Percentiles rank a stretch among this genome's conserved stretches.
Evolutionary conservation across 306 rosid genomes (phyloP).

Genomic region (Fragaria iinumae): DNA sequence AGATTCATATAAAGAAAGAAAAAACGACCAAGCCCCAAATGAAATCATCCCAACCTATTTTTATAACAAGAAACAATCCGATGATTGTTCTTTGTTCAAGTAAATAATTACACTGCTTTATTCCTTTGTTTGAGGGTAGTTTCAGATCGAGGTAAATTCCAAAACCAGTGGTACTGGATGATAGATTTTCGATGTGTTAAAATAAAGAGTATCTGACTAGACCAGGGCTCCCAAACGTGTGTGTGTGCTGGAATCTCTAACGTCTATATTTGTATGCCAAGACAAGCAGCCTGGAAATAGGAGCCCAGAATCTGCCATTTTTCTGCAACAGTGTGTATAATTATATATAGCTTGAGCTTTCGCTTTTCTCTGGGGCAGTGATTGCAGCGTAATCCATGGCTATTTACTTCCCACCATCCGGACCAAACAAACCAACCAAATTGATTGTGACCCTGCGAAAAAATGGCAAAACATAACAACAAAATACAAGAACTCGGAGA

Average conservation of each 20-base stretch:
- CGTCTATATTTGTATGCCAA: constrained; percentile 33
- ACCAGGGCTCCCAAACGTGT: constrained; percentile 19
- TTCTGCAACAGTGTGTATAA: neutral
- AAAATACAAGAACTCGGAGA: neutral
- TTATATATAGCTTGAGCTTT: neutral
- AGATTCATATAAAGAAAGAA: neutral
- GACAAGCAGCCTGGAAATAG: constrained; percentile 28
- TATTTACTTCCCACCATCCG: constrained; percentile 13
- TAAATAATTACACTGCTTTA: neutral
- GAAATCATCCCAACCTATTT: neutral
- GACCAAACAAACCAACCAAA: constrained; percentile 1
- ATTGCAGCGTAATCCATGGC: neutral
- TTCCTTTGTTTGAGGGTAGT: neutral
- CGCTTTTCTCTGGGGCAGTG: constrained; percentile 9
- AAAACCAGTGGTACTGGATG: neutral
- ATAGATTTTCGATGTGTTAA: neutral
- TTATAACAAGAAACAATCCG: neutral
- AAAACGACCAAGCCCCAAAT: neutral
- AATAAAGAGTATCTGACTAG: constrained; percentile 16
- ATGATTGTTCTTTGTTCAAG: neutral
- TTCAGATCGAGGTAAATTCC: neutral
- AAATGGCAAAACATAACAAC: neutral
- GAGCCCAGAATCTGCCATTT: constrained; percentile 16
- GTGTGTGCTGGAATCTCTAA: constrained; percentile 27
- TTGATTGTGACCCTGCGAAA: neutral